Conservation (phyloP, 345 rosid species). For the Moringa oleifera region DNA sequence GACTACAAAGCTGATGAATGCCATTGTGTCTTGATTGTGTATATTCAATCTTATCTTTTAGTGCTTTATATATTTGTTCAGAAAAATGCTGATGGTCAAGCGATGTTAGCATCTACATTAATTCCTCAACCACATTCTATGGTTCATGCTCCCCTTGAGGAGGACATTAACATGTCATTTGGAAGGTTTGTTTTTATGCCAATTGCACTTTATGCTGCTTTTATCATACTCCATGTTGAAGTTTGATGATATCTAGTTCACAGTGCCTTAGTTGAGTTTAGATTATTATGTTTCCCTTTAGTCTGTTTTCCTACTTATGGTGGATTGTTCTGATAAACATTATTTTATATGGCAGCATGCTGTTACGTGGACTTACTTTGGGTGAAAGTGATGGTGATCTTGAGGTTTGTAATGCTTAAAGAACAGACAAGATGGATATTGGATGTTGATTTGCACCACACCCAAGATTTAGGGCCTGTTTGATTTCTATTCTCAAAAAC, state of each 20-base stretch:
- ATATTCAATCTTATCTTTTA: slow-evolving; percentile 13
- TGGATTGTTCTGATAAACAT: background rate
- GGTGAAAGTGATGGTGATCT: slow-evolving; percentile 88
- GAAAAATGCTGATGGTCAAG: slow-evolving; percentile 83
- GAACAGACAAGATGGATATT: background rate
- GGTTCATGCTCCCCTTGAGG: slow-evolving; percentile 60
- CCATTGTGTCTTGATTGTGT: slow-evolving; percentile 14
- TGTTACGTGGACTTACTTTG: slow-evolving; percentile 77
- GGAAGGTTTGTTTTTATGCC: slow-evolving; percentile 82
- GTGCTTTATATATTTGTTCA: slow-evolving; percentile 20
- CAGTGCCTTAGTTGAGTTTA: too few relatives aligned
- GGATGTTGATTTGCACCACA: too few relatives aligned
- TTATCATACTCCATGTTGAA: too few relatives aligned
- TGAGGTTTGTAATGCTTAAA: slow-evolving; percentile 49
- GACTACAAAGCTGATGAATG: background rate
- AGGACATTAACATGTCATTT: slow-evolving; percentile 92
- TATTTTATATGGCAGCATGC: slow-evolving; percentile 59
- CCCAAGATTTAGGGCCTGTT: background rate
- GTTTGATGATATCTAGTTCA: too few relatives aligned
- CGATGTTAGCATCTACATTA: slow-evolving; percentile 89
- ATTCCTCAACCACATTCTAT: slow-evolving; percentile 72
- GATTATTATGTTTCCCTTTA: background rate
- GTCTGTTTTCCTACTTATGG: background rate
- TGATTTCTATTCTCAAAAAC: too few relatives aligned
- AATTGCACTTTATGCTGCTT: slow-evolving; percentile 5